Evolutionary conservation across 2,329 filamentous ascomycete species (phyloP).

Genomic region (Aspergillus sp.): DNA sequence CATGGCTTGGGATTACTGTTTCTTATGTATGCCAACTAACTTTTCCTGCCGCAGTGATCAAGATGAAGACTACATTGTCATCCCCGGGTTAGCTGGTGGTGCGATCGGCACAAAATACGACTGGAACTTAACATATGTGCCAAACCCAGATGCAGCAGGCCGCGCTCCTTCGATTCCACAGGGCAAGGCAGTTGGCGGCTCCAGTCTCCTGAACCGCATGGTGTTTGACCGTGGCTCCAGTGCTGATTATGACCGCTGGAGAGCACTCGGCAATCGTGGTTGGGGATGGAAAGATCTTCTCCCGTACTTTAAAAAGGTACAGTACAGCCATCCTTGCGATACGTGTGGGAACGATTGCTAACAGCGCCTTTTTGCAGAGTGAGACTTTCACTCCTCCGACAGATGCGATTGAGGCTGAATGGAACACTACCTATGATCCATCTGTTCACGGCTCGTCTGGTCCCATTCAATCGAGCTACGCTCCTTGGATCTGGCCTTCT

Average conservation of each 20-base stretch:
- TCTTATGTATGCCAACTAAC: no score
- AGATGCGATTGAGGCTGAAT: not conserved
- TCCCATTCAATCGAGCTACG: constrained; percentile 12
- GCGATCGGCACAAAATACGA: constrained; percentile 13
- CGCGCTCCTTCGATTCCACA: constrained; percentile 7
- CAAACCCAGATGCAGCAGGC: constrained; percentile 3
- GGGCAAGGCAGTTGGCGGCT: constrained; percentile 14
- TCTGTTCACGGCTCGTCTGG: constrained; percentile 6
- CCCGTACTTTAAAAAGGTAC: constrained; percentile 15
- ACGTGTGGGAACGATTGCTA: not conserved
- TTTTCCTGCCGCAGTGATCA: constrained; percentile 1
- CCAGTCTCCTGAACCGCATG: constrained; percentile 14
- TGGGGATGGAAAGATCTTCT: constrained; percentile 8
- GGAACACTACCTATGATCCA: constrained; percentile 2
- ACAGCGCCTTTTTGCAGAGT: not conserved
- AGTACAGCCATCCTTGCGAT: not conserved
- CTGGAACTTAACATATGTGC: constrained; percentile 16
- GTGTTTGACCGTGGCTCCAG: constrained; percentile 3
- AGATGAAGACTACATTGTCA: constrained; percentile 8
- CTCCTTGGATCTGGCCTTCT: constrained; percentile 12
- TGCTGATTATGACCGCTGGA: constrained; percentile 12
- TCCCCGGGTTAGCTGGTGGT: constrained; percentile 1
- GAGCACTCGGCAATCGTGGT: constrained; percentile 4
- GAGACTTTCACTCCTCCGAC: constrained; percentile 12
- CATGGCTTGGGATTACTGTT: no score